Base-by-base conservation (phyloP, 306 rosid species). In the Pyrus pyrifolia region DNA sequence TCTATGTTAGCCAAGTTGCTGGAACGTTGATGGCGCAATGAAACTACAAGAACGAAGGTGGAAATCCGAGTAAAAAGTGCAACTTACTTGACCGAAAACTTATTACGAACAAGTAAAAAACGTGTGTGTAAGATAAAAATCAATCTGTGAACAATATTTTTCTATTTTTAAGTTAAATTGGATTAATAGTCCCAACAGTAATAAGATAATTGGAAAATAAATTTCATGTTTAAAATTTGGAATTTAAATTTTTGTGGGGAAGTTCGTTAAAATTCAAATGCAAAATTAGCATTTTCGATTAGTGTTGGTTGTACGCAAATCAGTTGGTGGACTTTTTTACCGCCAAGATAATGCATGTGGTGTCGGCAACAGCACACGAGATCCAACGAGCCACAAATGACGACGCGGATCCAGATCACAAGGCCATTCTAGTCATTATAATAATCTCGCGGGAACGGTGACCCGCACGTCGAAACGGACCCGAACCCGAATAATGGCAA, bases 261-360 rank as follows among this genome's bases (percentile, higher is more conserved):
- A 38, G 9, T 1, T 7, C 0, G 2, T 7, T 38, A 7, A 6
- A 35, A 35, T 35, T 35, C 40, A 35, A 35, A 35, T 1, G 8
- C 40, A 35, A 35, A 35, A 35, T 35, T 35, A 35, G 1, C 8
- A 35, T 6, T 6, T 35, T 38, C 42, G 3, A 2, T 40, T 40
- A 40, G 11, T 40, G 8, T 33, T 35, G 0, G 27, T 66, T 35
- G 25, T 4, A 10, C 19, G 25, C 49, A 35, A 15, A 33, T 35
- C 11, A 11, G 29, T 66, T 66, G 70, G 21, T 6, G 67, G 49
- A 33, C 70, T 10, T 19, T 35, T 35, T 2, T 38, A 74, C 21
- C 76, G 53, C 69, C 63, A 52, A 18, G 63, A 33, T 5, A 49
- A 49, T 11, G 53, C 79, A 72, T 30, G 81, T 81, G 70, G 49